Evolutionary conservation across 345 rosid species (phyloP).

Genomic region (Rhizophora apiculata): DNA sequence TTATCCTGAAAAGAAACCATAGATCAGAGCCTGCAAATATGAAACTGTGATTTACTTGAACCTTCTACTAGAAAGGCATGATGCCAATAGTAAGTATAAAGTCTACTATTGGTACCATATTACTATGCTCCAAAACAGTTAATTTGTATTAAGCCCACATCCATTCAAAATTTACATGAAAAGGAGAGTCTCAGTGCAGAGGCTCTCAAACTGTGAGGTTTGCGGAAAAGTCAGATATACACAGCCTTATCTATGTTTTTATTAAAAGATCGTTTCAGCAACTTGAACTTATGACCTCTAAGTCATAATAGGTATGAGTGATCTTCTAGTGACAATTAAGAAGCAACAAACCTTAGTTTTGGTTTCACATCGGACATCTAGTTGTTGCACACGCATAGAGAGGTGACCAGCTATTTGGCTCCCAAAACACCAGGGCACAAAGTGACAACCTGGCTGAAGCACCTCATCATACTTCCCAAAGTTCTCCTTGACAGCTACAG

Average conservation of each 20-base stretch:
- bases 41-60: background rate
- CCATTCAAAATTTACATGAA: too few species aligned
- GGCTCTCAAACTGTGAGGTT: too few species aligned
- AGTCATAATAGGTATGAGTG: background rate
- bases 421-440: slow-evolving; percentile 79
- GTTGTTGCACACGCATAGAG: slow-evolving; percentile 69
- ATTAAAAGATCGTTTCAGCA: too few species aligned
- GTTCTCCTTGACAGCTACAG: slow-evolving; percentile 60
- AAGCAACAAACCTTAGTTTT: slow-evolving; percentile 64
- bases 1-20: background rate
- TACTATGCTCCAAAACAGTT: too few species aligned
- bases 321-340: background rate
- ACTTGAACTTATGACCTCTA: too few species aligned
- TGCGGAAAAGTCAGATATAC: too few species aligned
- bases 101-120: too few species aligned
- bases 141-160: too few species aligned
- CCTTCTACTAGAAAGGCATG: too few species aligned
- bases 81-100: too few species aligned
- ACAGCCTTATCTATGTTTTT: too few species aligned
- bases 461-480: slow-evolving; percentile 74
- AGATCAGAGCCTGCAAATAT: background rate
- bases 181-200: too few species aligned
- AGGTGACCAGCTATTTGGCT: slow-evolving; percentile 67
- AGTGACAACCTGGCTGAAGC: slow-evolving; percentile 78
- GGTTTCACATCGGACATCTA: slow-evolving; percentile 87